Percentiles rank a stretch among this genome's conserved stretches.
Evolutionary conservation across 108 stramenopile species (phyloP).

Genomic region (Conticribra weissflogii): DNA sequence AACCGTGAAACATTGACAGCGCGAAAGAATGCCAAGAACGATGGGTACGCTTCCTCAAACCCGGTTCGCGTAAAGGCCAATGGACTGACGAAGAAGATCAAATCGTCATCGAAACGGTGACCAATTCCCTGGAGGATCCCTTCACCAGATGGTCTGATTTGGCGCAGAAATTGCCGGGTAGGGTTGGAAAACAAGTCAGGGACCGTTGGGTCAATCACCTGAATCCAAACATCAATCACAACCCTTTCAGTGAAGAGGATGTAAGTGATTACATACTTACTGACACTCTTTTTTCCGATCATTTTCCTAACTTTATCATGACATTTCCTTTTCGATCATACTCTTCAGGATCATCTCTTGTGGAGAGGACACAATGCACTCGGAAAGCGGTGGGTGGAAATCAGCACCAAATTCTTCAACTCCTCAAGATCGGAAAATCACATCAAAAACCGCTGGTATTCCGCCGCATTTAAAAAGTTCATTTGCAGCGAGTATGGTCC

Average conservation of each 20-base stretch:
- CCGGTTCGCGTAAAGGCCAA: slow-evolving; percentile 53
- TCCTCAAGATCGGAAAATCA: slow-evolving; percentile 80
- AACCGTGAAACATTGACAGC: background rate
- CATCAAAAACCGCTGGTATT: slow-evolving; percentile 90
- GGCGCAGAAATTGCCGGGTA: slow-evolving; percentile 81
- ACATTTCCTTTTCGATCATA: background rate
- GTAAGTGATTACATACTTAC: slow-evolving; percentile 33
- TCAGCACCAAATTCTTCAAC: slow-evolving; percentile 76
- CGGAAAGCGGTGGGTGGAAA: slow-evolving; percentile 87
- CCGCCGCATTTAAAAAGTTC: slow-evolving; percentile 85
- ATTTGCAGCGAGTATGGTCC: slow-evolving; percentile 78
- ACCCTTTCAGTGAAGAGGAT: slow-evolving; percentile 79
- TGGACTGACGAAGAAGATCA: slow-evolving; percentile 73
- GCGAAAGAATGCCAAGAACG: slow-evolving; percentile 46
- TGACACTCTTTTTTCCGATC: too few species aligned
- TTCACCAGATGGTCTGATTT: slow-evolving; percentile 90
- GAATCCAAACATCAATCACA: slow-evolving; percentile 84
- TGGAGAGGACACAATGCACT: slow-evolving; percentile 80
- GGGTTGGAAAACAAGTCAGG: slow-evolving; percentile 88
- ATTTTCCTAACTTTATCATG: background rate
- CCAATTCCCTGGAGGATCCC: slow-evolving; percentile 72
- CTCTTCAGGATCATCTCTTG: slow-evolving; percentile 51
- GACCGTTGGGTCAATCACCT: slow-evolving; percentile 93
- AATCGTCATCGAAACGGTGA: slow-evolving; percentile 81
- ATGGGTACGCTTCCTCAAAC: slow-evolving; percentile 52